Evolutionary conservation across 345 rosid genomes (phyloP).

Genomic region (Conringia planisiliqua): DNA sequence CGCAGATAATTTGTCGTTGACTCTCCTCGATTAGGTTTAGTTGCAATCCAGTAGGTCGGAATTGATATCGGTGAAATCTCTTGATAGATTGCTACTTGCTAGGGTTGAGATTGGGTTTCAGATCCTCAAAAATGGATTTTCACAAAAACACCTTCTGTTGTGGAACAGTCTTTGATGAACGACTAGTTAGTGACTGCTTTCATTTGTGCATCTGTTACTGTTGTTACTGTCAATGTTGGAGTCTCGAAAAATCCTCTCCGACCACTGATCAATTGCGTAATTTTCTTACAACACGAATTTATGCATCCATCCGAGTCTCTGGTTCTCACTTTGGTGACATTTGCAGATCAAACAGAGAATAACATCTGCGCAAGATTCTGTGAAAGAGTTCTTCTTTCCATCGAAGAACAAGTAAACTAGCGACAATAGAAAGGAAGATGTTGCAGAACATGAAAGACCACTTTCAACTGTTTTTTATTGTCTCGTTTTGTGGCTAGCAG

Average conservation of each 20-base stretch:
- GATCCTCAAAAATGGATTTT: neutral
- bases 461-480: no score
- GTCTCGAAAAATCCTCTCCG: no score
- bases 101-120: neutral
- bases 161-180: neutral
- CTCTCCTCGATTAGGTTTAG: neutral
- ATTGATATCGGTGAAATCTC: neutral
- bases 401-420: constrained; percentile 35
- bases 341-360: constrained; percentile 69
- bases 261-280: neutral
- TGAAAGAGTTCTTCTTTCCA: constrained; percentile 58
- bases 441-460: neutral
- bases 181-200: neutral
- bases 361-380: constrained; percentile 50
- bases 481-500: neutral
- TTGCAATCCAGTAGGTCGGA: neutral
- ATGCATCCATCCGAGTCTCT: neutral
- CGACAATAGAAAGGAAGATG: neutral
- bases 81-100: neutral
- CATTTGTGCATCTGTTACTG: neutral
- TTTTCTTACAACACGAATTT: neutral
- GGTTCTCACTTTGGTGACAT: neutral
- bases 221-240: neutral
- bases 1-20: neutral
- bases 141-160: neutral